Percentiles rank a stretch among this genome's conserved stretches.
phyloP scores from a whole-genome alignment of 2,329 filamentous ascomycete species.

The Neopestalotiopsis sp. region DNA sequence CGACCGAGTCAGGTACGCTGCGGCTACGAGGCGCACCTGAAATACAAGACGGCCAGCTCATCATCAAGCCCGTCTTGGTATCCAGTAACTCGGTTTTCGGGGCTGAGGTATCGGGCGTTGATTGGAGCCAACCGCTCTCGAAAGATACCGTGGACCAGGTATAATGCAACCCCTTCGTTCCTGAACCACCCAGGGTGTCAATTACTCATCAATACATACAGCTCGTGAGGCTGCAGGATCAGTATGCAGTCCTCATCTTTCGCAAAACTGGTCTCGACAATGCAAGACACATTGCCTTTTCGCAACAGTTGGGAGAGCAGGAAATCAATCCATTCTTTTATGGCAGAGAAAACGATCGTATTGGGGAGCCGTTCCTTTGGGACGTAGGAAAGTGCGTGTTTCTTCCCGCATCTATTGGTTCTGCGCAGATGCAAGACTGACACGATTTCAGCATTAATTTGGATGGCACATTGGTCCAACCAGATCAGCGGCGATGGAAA shows the following conservation, averaged over 20 bases:
- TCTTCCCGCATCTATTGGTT: background rate
- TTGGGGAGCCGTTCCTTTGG: constrained; percentile 29
- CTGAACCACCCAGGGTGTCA: background rate
- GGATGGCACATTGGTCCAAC: constrained; percentile 25
- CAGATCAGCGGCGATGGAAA: constrained; percentile 28
- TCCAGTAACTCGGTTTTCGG: constrained; percentile 2
- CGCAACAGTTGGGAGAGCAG: constrained; percentile 27
- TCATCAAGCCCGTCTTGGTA: constrained; percentile 4
- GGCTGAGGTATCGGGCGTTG: constrained; percentile 12
- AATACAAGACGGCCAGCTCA: background rate
- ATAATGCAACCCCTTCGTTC: background rate
- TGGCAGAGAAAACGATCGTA: constrained; percentile 30
- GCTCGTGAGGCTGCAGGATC: constrained; percentile 30
- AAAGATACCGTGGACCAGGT: constrained; percentile 7
- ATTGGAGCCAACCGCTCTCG: constrained; percentile 10
- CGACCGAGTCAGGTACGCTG: background rate
- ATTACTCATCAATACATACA: constrained; percentile 11
- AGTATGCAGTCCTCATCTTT: constrained; percentile 30
- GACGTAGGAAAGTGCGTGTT: constrained; percentile 27
- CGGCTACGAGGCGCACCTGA: constrained; percentile 1
- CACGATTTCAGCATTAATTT: constrained; percentile 8
- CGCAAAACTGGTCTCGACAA: constrained; percentile 29
- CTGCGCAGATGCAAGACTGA: background rate
- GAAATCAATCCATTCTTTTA: constrained; percentile 33
- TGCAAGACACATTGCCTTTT: constrained; percentile 29